Evolutionary conservation across 352 stramenopile species (phyloP).

Genomic region (Globisporangium orthogonon): DNA sequence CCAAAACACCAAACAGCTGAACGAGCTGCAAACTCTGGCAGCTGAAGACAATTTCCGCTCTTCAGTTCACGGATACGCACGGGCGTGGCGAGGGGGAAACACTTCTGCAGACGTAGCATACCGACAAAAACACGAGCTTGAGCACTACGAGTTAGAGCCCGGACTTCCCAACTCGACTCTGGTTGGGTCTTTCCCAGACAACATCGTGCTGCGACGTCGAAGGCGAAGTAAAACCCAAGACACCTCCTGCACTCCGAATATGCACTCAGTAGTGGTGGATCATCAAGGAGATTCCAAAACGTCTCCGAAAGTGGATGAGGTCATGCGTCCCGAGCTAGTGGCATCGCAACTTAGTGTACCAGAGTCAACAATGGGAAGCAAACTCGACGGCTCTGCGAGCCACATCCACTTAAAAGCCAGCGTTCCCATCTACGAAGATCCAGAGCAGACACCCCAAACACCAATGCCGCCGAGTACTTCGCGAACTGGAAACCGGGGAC

Average conservation of each 20-base stretch:
- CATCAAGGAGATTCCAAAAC: too few species aligned
- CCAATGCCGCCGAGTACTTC: slow-evolving; percentile 2
- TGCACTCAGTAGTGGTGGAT: too few species aligned
- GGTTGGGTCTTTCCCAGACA: slow-evolving; percentile 37
- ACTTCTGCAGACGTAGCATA: slow-evolving; percentile 18
- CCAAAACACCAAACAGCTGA: neutral
- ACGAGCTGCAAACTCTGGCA: neutral
- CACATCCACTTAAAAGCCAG: slow-evolving; percentile 9
- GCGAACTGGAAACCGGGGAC: slow-evolving; percentile 1
- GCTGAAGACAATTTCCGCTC: neutral
- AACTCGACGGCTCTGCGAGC: slow-evolving; percentile 2
- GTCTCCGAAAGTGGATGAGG: slow-evolving; percentile 3
- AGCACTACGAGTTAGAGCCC: slow-evolving; percentile 35
- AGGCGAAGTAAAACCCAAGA: neutral
- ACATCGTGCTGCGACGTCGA: slow-evolving; percentile 2
- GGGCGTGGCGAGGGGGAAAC: neutral
- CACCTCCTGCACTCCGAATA: too few species aligned
- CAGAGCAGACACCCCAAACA: neutral
- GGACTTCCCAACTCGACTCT: slow-evolving; percentile 17
- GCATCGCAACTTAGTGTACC: neutral
- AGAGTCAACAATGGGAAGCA: neutral
- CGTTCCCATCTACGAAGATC: slow-evolving; percentile 3
- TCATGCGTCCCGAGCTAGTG: slow-evolving; percentile 1
- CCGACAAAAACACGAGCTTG: slow-evolving; percentile 19
- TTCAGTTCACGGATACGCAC: neutral